Evolutionary conservation across 345 rosid species (phyloP).

Genomic region (Bruguiera sexangula): DNA sequence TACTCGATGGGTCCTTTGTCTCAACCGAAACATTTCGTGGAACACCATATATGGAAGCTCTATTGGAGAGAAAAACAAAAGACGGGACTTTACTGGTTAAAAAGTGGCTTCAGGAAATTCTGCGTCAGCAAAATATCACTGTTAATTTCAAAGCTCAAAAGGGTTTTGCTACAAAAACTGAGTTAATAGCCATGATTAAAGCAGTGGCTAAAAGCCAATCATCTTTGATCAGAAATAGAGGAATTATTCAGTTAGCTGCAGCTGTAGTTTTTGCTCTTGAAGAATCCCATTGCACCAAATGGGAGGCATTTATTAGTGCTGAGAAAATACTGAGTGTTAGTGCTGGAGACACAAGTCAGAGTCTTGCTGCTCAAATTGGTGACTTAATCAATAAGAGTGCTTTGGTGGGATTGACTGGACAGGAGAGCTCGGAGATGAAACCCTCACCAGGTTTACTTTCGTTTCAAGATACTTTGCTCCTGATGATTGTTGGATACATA

Average conservation of each 20-base stretch:
- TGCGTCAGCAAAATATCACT: conserved; percentile 61
- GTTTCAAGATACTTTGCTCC: conserved; percentile 74
- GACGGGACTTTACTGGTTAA: conserved; percentile 81
- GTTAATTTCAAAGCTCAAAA: conserved; percentile 61
- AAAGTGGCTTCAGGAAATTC: conserved; percentile 90
- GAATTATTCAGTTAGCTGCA: conserved; percentile 79
- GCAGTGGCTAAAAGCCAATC: conserved; percentile 64
- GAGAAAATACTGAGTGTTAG: conserved; percentile 83
- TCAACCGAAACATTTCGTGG: conserved; percentile 72
- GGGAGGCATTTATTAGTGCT: conserved; percentile 87
- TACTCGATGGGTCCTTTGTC: conserved; percentile 64
- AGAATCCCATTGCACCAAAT: conserved; percentile 58
- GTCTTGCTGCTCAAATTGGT: conserved; percentile 86
- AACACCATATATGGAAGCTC: conserved; percentile 79
- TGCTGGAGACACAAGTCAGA: conserved; percentile 91
- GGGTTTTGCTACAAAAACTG: conserved; percentile 60
- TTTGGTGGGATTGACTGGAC: conserved; percentile 45
- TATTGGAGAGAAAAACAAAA: conserved; percentile 77
- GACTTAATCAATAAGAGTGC: conserved; percentile 77
- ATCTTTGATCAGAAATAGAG: conserved; percentile 62
- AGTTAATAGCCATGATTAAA: conserved; percentile 62
- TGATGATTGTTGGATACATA: conserved; percentile 67
- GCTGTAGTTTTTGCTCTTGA: conserved; percentile 65
- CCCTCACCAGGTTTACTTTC: conserved; percentile 54
- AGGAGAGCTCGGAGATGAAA: conserved; percentile 39